Percentiles rank a stretch among this genome's conserved stretches.
These are phyloP conservation scores for Lactifluus pinguis DNA, from an alignment of 768 basidiomycete species.

Conservation along the genomic window DNA sequence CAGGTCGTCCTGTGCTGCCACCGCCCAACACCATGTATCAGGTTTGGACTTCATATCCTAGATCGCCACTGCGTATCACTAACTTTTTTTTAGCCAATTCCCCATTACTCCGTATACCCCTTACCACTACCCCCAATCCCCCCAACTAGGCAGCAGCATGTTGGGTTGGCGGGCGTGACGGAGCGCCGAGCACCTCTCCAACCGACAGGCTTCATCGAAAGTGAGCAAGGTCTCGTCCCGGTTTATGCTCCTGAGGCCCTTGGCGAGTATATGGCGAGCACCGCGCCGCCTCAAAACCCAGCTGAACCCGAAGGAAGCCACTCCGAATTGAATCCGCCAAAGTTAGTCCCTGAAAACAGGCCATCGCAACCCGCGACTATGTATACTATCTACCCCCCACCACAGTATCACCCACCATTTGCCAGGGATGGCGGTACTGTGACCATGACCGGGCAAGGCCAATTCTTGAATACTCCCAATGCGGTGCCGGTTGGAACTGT, in stretches of 20 bases:
- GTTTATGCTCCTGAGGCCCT: slow-evolving; percentile 60
- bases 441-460: background rate
- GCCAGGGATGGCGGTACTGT: background rate
- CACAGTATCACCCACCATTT: slow-evolving; percentile 8
- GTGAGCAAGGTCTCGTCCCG: slow-evolving; percentile 61
- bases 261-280: slow-evolving; percentile 52
- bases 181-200: slow-evolving; percentile 37
- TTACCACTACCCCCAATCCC: slow-evolving; percentile 1
- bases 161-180: background rate
- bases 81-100: slow-evolving; percentile 5
- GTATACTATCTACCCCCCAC: slow-evolving; percentile 6
- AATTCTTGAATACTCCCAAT: background rate
- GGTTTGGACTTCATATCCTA: background rate
- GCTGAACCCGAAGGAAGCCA: slow-evolving; percentile 17
- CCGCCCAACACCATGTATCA: slow-evolving; percentile 9
- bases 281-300: slow-evolving; percentile 26
- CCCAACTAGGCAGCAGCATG: slow-evolving; percentile 4
- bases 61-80: background rate
- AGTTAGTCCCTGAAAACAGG: background rate
- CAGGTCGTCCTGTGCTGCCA: background rate
- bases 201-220: slow-evolving; percentile 63
- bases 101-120: slow-evolving; percentile 10
- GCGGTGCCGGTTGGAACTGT: slow-evolving; percentile 1
- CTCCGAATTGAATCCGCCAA: slow-evolving; percentile 10
- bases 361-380: background rate